Percentiles rank a stretch among this genome's conserved stretches.
phyloP scores from a whole-genome alignment of 2,329 filamentous ascomycete genomes.

The Xylaria arbuscula region DNA sequence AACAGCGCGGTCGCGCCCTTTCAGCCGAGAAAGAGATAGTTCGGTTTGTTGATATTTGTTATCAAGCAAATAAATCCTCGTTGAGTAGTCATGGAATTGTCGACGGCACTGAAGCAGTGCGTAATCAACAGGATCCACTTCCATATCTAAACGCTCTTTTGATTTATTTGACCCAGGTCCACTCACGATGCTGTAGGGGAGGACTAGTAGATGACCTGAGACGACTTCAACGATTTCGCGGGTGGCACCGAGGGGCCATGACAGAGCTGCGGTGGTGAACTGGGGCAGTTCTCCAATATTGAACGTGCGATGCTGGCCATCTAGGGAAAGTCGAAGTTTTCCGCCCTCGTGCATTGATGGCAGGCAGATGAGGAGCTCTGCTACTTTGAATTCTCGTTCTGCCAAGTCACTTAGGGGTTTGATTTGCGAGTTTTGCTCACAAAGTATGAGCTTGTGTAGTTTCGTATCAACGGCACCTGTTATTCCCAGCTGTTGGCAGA shows the following conservation, averaged over 20 bases:
- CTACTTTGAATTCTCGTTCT: not conserved
- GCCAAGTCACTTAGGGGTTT: not conserved
- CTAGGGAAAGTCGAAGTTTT: not conserved
- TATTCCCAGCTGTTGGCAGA: not conserved
- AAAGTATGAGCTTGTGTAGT: not conserved
- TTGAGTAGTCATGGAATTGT: not conserved
- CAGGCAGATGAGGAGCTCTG: not conserved
- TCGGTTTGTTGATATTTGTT: not conserved
- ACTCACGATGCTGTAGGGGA: not conserved
- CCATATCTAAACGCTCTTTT: too few species aligned
- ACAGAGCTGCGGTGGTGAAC: slow-evolving; percentile 1
- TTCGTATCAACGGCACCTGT: not conserved
- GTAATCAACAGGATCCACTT: not conserved
- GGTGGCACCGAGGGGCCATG: not conserved
- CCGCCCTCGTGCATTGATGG: slow-evolving; percentile 3
- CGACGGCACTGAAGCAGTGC: slow-evolving; percentile 1
- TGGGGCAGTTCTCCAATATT: not conserved
- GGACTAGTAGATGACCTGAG: not conserved
- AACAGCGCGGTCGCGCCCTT: slow-evolving; percentile 1
- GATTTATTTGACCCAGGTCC: not conserved
- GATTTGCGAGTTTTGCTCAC: not conserved
- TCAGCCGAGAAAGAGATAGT: not conserved
- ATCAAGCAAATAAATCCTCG: not conserved
- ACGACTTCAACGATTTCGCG: not conserved
- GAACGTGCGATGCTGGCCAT: not conserved